Base-by-base conservation (phyloP, 192 early-diverging fungal species). In the Coemansia sp. region DNA sequence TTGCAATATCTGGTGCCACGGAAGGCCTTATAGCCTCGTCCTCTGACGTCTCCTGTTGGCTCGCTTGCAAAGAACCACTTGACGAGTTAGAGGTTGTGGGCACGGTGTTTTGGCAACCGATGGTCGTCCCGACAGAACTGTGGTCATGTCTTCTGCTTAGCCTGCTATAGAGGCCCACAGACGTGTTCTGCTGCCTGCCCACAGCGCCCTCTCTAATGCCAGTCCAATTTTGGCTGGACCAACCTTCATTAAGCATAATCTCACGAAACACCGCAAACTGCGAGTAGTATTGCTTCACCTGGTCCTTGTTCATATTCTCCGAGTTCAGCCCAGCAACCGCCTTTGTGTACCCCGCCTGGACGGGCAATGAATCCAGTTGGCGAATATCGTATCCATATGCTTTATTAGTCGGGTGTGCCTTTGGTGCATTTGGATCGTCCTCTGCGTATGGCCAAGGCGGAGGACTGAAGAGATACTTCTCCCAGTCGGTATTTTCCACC, bases 231-330 rank as follows among this genome's bases (percentile, higher is more conserved):
- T 6, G 15, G 36, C 36, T 26, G 16, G 48, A 21, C 68, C 65
- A 79, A 4, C 59, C 13, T 16, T 57, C 57, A 45, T 73, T 68
- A 32, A 72, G 67, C 71, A 79, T 79, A 42, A 70, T 61, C 12
- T 67, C 62, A 13, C 71, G 77, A 49, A 73, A 78, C 15, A 78
- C 67, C 36, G 67, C 46, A 36, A 70, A 73, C 48, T 78, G 76
- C 12, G 61, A 54, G 52, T 78, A 78, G 41, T 73, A 78, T 13
- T 72, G 67, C 18, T 41, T 69, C 36, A 71, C 67, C 45, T 69
- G 62, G 9, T 7, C 26, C 13, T 15, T 42, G 9, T 66, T 36
- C 69, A 63, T 65, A 19, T 58, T 40, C 2, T 18, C 10, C 21
- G 56, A 58, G 57, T 42, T 39, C 39, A 32, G 9, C 4, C 32